phyloP scores from a whole-genome alignment of 495 filamentous ascomycete genomes.

The Penicillium alfredii region DNA sequence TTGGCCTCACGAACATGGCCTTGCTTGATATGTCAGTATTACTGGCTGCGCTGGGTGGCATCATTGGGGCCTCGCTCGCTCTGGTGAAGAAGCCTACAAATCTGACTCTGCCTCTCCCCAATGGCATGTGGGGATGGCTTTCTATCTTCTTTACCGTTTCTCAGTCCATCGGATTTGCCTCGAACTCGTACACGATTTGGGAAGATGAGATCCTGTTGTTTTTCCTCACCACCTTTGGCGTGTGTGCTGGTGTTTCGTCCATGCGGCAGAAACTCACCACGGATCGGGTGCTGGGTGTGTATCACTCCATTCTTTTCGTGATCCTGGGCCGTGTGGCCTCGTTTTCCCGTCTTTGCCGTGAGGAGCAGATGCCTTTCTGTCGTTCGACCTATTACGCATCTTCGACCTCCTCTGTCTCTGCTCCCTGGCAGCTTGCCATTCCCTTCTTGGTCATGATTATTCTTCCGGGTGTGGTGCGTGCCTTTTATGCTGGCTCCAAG shows the following conservation, averaged over 20 bases:
- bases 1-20: conserved; percentile 20
- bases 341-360: conserved; percentile 87
- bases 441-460: conserved; percentile 67
- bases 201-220: conserved; percentile 93
- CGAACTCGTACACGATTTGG: conserved; percentile 98
- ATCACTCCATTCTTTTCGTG: conserved; percentile 80
- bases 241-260: conserved; percentile 64
- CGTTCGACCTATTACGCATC: conserved; percentile 93
- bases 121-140: conserved; percentile 81
- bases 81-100: conserved; percentile 46
- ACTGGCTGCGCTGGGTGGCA: conserved; percentile 55
- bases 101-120: conserved; percentile 59
- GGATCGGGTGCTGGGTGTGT: conserved; percentile 67
- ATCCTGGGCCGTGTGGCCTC: conserved; percentile 76
- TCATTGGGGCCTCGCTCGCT: conserved; percentile 52
- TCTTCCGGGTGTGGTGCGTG: conserved; percentile 72
- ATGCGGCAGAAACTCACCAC: conserved; percentile 56
- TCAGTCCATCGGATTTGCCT: conserved; percentile 86
- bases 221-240: conserved; percentile 83
- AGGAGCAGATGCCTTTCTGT: conserved; percentile 98
- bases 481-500: conserved; percentile 66
- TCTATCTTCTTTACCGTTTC: conserved; percentile 71
- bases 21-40: conserved; percentile 30
- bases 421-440: conserved; percentile 80
- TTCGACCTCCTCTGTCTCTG: conserved; percentile 83